phyloP scores from a whole-genome alignment of 2,329 filamentous ascomycete species.

The Beauveria pseudobassiana region DNA sequence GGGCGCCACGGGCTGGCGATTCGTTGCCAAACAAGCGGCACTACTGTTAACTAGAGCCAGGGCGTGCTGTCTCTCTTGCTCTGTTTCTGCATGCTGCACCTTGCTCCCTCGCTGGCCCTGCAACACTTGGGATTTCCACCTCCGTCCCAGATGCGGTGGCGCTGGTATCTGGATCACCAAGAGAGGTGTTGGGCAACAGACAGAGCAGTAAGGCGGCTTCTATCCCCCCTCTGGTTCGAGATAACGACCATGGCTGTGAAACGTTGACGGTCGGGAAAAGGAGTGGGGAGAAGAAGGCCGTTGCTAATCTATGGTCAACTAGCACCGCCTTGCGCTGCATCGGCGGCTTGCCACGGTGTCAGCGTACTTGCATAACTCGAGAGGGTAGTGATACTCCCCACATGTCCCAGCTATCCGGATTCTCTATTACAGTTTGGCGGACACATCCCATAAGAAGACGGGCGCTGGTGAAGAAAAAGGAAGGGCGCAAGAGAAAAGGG shows the following conservation, averaged over 20 bases:
- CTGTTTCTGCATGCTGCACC: background rate
- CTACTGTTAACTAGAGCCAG: too few relatives aligned
- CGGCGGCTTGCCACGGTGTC: background rate
- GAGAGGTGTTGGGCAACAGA: background rate
- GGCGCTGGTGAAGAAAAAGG: background rate
- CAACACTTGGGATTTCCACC: background rate
- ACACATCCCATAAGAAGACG: background rate
- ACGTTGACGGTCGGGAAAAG: background rate
- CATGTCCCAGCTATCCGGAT: background rate
- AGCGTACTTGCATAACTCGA: background rate
- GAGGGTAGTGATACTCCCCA: background rate
- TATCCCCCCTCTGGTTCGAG: background rate
- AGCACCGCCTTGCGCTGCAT: too few relatives aligned
- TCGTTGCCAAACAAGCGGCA: too few relatives aligned
- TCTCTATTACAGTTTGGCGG: background rate
- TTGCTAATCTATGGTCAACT: background rate
- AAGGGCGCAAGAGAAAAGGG: background rate
- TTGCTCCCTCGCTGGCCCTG: background rate
- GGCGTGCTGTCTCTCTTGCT: background rate
- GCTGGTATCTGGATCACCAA: background rate
- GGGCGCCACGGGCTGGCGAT: too few relatives aligned
- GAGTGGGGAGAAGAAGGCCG: background rate
- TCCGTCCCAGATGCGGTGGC: background rate
- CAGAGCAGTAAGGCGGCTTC: background rate
- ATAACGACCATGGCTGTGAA: background rate